phyloP scores from a whole-genome alignment of 139 green algal species.

The Dunaliella primolecta region DNA sequence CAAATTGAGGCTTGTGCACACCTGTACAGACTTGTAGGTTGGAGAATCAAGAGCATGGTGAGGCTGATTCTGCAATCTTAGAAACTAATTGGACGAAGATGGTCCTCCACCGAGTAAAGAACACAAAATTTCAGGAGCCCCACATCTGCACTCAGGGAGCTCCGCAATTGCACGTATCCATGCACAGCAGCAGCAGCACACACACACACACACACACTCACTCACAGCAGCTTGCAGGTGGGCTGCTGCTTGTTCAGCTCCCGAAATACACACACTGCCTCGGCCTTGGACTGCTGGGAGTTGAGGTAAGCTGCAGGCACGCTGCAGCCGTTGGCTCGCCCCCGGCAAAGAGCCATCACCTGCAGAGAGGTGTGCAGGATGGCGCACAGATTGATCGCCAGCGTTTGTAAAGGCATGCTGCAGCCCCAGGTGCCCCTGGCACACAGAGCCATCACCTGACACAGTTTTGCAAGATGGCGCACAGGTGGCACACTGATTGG shows the following conservation, averaged over 20 bases:
- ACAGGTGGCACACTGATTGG: background rate
- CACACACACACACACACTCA: too few species aligned
- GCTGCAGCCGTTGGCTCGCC: slow-evolving; percentile 41
- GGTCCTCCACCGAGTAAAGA: too few species aligned
- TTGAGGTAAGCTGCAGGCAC: slow-evolving; percentile 77
- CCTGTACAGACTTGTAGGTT: too few species aligned
- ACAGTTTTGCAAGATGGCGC: background rate
- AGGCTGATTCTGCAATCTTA: too few species aligned
- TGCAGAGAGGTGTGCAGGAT: slow-evolving; percentile 17
- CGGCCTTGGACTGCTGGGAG: slow-evolving; percentile 59
- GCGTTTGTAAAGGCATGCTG: background rate
- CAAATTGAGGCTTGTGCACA: too few species aligned
- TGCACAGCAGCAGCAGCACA: too few species aligned
- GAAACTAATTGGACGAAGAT: too few species aligned
- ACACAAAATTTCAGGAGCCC: too few species aligned
- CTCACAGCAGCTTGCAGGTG: slow-evolving; percentile 66
- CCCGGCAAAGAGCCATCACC: slow-evolving; percentile 54
- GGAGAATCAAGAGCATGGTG: too few species aligned
- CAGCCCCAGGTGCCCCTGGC: background rate
- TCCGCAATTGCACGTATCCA: too few species aligned
- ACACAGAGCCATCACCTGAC: background rate
- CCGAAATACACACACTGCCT: slow-evolving; percentile 51
- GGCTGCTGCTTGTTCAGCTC: slow-evolving; percentile 66
- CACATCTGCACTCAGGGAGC: too few species aligned
- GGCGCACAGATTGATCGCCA: background rate